Base-by-base conservation (phyloP, 805 yeast species). In the Priceomyces fermenticarens region DNA sequence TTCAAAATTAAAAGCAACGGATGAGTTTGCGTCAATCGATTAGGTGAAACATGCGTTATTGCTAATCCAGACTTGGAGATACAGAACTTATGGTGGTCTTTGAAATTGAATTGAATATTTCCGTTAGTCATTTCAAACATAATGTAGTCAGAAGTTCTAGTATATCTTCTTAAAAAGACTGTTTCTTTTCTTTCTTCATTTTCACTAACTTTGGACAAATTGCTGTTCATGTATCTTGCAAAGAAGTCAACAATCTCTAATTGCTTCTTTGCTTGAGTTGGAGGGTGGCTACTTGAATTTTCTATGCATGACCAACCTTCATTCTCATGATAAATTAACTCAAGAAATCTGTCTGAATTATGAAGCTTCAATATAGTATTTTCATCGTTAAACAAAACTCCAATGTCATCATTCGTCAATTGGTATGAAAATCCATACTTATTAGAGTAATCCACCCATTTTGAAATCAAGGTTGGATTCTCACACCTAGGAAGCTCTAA, bases 401-500 rank as follows among this genome's bases (percentile, higher is more conserved):
- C 98, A 50, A 88, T 86, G 49, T 85, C 86, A 44, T 91, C 93
- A 35, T 89, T 85, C 14, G 91, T 86, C 42, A 93, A 68, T 58
- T 93, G 96, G 61, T 91, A 93, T 3, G 97, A 87, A 57, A 93
- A 83, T 1, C 99, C 99, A 63, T 91, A 95, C 61, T 85, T 88
- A 66, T 90, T 89, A 20, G 97, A 85, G 60, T 91, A 93, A 60
- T 93, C 99, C 23, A 95, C 98, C 99, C 99, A 93, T 60, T 91
- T 90, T 45, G 95, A 85, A 32, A 91, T 81, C 45, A 87, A 78
- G 13, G 80, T 77, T 10, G 90, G 95, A 47, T 78, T 75, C 49
- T 73, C 75, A 43, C 72, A 67, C 7, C 63, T 55, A 30, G 74
- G 75, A 35, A 67, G 62, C 46, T 67, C 72, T 30, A 55, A 47